Conservation (phyloP, 805 yeast genomes). For the Schwanniomyces occidentalis region DNA sequence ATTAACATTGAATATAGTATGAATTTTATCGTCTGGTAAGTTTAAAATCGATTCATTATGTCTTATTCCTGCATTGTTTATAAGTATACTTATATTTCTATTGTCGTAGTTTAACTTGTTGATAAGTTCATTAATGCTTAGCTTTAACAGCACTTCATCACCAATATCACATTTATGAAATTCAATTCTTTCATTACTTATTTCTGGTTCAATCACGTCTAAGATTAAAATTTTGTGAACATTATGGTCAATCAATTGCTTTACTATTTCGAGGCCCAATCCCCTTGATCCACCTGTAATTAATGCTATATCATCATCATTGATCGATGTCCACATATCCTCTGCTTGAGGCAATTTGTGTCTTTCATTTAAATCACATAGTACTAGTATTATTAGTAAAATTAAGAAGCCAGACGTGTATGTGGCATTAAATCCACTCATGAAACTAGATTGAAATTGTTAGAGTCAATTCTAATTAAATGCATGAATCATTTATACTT, state of each 20-base stretch:
- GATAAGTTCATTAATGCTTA: slow-evolving; percentile 22
- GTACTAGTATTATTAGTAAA: not conserved
- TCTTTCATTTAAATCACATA: not conserved
- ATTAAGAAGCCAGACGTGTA: too few relatives aligned
- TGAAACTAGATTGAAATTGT: too few relatives aligned
- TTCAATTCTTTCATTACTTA: slow-evolving; percentile 14
- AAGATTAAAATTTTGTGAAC: slow-evolving; percentile 26
- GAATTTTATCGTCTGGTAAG: slow-evolving; percentile 20
- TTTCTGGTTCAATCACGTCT: slow-evolving; percentile 25
- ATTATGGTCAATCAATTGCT: slow-evolving; percentile 17
- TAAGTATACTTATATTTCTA: slow-evolving; percentile 23
- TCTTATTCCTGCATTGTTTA: slow-evolving; percentile 54
- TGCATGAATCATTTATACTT: too few relatives aligned
- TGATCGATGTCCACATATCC: not conserved
- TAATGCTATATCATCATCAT: slow-evolving; percentile 26
- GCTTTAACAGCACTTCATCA: slow-evolving; percentile 14
- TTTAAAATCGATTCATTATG: slow-evolving; percentile 31
- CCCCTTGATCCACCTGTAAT: slow-evolving; percentile 56
- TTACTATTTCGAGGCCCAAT: slow-evolving; percentile 45
- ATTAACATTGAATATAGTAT: slow-evolving; percentile 29
- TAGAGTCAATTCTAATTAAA: too few relatives aligned
- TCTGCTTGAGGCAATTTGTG: not conserved
- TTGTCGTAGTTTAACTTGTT: slow-evolving; percentile 10
- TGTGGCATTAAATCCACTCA: too few relatives aligned
- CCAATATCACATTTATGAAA: slow-evolving; percentile 27